Evolutionary conservation across 1,284 basidiomycete species (phyloP), one percentile per base, ranked within the genome.

Genomic region (Puccinia brachypodii): DNA sequence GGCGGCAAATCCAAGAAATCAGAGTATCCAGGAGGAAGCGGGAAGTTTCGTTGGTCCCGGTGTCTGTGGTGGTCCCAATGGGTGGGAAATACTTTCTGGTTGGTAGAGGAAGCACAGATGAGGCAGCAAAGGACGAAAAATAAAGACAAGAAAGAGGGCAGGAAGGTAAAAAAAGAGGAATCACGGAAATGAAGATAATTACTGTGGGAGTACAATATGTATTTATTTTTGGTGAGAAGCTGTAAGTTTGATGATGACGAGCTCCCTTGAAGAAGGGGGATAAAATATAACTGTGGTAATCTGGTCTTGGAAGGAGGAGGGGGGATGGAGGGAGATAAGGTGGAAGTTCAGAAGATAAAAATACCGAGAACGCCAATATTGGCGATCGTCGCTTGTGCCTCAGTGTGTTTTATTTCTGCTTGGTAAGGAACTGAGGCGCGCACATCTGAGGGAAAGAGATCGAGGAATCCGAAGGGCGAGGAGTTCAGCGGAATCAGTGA

Each of bases 351-450:
- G 25, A 68, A 11, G n/a, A 14, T 42, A 56, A 25, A 19, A 68
- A 36, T 68, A 68, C 64, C 44, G 64, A 42, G 64, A 36, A 68
- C 64, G 64, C 64, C 64, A 42, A 68, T 66, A n/a, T n/a, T n/a
- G 62, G 11, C 40, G 38, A 68, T 44, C 38, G 38, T 68, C 38
- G 64, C 16, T 19, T 68, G n/a, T n/a, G 64, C 22, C 64, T 68
- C 7, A 9, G 3, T 13, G 62, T 36, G n/a, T 28, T 31, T 36
- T 22, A n/a, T 4, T 19, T 40, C 3, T 7, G 36, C 31, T n/a
- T 33, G 62, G 2, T 40, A 38, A 66, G 36, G 36, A 66, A 62
- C 31, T 62, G 62, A 40, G 62, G 36, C 36, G 62, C 62, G 25
- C 60, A 62, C 28, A 62, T 36, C 60, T 33, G 60, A 44, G 16